Percentiles rank a stretch among this genome's conserved stretches.
Evolutionary conservation across 2,329 filamentous ascomycete species (phyloP).

Genomic region (Neofusicoccum kwambonambiense): DNA sequence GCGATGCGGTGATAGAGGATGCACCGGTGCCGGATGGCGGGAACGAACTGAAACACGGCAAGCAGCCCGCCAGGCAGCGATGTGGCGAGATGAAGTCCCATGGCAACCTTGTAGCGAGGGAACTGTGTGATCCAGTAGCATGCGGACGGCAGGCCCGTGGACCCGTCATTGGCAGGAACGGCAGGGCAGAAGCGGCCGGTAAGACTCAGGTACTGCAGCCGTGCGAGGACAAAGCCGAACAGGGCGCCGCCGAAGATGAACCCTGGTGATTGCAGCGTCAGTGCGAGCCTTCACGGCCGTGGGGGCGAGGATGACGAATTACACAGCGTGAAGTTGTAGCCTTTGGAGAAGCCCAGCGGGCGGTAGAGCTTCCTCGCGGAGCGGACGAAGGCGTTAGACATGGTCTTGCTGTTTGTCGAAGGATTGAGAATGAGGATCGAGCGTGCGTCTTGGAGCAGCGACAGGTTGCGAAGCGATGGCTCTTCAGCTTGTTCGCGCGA

Average conservation of each 20-base stretch:
- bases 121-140: constrained; percentile 43
- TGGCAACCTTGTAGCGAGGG: constrained; percentile 36
- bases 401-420: not conserved
- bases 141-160: constrained; percentile 24
- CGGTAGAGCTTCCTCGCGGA: constrained; percentile 36
- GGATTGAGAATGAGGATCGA: not conserved
- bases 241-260: constrained; percentile 21
- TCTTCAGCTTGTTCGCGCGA: not conserved
- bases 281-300: not conserved
- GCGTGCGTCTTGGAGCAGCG: not conserved
- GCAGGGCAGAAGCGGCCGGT: constrained; percentile 28
- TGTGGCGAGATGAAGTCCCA: constrained; percentile 43
- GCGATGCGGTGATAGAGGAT: constrained; percentile 60
- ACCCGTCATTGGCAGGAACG: not conserved
- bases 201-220: constrained; percentile 51
- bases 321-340: constrained; percentile 59
- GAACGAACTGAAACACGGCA: constrained; percentile 43
- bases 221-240: constrained; percentile 39
- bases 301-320: not conserved
- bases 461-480: not conserved
- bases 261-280: not conserved
- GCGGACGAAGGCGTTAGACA: not conserved
- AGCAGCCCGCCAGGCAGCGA: constrained; percentile 43
- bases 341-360: constrained; percentile 55
- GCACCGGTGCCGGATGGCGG: constrained; percentile 46